Percentiles rank a stretch among this genome's conserved stretches.
Evolutionary conservation across 176 grass and related monocot genomes (phyloP).

Genomic region (Oryza glaberrima): DNA sequence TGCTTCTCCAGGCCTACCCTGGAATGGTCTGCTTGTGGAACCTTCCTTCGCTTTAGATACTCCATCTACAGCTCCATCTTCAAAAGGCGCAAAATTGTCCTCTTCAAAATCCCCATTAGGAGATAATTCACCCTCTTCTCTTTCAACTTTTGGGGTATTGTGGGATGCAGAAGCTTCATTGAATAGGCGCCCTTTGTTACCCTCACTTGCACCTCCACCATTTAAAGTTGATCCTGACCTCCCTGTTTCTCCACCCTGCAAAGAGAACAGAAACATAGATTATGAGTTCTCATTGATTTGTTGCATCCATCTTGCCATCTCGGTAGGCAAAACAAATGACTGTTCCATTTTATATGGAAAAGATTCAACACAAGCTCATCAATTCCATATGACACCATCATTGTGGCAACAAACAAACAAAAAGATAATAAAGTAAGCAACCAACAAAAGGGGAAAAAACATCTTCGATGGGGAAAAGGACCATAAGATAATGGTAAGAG

Average conservation of each 20-base stretch:
- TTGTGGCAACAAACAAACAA: background rate
- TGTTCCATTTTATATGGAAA: background rate
- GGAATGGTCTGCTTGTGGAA: constrained; percentile 56
- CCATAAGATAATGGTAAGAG: background rate
- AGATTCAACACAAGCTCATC: background rate
- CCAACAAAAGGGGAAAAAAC: background rate
- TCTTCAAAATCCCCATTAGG: constrained; percentile 96
- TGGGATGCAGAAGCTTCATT: constrained; percentile 55
- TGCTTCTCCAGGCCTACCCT: constrained; percentile 55
- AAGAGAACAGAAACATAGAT: constrained; percentile 26
- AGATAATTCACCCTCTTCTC: constrained; percentile 98
- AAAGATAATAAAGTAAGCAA: background rate
- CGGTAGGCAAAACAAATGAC: background rate
- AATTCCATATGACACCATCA: constrained; percentile 33
- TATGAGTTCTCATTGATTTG: background rate
- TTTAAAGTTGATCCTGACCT: constrained; percentile 50
- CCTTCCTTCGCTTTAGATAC: constrained; percentile 60
- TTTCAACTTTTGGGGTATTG: constrained; percentile 78
- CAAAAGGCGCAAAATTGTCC: constrained; percentile 81
- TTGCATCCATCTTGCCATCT: background rate
- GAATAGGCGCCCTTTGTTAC: constrained; percentile 52
- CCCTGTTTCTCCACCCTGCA: constrained; percentile 45
- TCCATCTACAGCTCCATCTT: constrained; percentile 47
- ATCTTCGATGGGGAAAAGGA: background rate
- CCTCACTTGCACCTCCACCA: constrained; percentile 47